Base-by-base conservation (phyloP, 805 yeast species). In the Candida nemodendra region DNA sequence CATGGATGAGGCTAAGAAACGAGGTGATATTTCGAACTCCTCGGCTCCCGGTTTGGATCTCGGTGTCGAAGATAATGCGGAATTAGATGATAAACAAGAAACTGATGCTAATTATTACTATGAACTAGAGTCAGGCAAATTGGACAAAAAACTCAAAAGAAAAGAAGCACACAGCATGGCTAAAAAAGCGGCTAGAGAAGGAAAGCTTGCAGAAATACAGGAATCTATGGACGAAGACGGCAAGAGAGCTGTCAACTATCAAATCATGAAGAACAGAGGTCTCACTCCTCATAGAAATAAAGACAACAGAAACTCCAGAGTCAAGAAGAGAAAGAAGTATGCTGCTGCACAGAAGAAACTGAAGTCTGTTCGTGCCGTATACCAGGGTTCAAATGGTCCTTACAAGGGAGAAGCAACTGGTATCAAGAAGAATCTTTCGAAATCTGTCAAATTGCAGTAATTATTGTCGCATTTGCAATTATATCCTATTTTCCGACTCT, bases 301-400 rank as follows among this genome's bases (percentile, higher is more conserved):
- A 74, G 96, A 87, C 49, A 80, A 85, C 71, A 79, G 97, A 66
- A 93, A 93, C 62, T 78, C 98, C 29, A 83, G 99, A 68, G 98
- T 93, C 55, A 93, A 93, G 76, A 93, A 91, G 95, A 84, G 99
- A 74, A 86, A 81, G 80, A 87, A 87, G 78, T 93, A 85, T 70
- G 98, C 88, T 48, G 74, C 78, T 61, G 99, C 99, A 19, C 81
- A 88, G 70, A 91, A 88, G 87, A 88, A 88, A 64, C 82, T 93
- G 64, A 81, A 81, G 58, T 84, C 95, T 37, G 84, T 86, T 48
- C 83, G 96, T 63, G 87, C 86, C 38, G 96, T 89, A n/a, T 89
- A 83, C 71, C 75, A 81, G 51, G 71, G 71, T 33, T 86, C 78
- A 35, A 70, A 77, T 45, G 84, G 88, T 47, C 81, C 95, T 2